Evolutionary conservation across 179 eudicot genomes (phyloP).

Genomic region (Beta lomatogona): DNA sequence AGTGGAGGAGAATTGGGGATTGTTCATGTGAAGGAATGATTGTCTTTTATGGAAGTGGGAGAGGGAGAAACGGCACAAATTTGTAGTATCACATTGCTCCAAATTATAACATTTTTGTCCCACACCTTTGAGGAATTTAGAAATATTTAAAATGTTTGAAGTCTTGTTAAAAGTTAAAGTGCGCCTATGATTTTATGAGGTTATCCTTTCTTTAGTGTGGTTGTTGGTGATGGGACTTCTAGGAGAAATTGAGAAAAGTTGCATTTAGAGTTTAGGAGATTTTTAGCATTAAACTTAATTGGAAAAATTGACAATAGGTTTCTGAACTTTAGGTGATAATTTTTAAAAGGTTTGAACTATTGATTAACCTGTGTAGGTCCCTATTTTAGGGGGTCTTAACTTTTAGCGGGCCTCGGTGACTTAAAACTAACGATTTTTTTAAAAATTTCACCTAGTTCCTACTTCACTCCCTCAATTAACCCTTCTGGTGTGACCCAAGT

Average conservation of each 20-base stretch:
- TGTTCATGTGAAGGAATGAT: constrained; percentile 28
- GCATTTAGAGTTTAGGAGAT: neutral
- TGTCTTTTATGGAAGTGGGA: constrained; percentile 16
- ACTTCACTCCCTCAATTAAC: no score
- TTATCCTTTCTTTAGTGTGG: constrained; percentile 19
- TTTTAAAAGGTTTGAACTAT: no score
- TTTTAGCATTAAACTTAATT: no score
- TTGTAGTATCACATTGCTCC: constrained; percentile 22
- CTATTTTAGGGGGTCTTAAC: no score
- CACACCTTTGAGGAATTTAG: neutral
- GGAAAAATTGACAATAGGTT: no score
- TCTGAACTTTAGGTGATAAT: no score
- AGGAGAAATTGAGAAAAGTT: neutral
- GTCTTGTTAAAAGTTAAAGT: neutral
- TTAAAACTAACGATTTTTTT: no score
- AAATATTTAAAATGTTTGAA: neutral
- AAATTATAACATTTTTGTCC: constrained; percentile 6
- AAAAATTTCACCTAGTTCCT: no score
- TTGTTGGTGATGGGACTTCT: constrained; percentile 29
- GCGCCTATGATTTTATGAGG: neutral
- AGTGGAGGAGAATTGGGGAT: neutral
- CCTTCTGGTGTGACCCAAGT: no score
- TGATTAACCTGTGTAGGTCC: no score
- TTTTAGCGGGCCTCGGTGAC: no score
- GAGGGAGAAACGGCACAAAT: neutral